These are phyloP conservation scores for Sarocladium kiliense DNA, from an alignment of 2,329 filamentous ascomycete species.

Conservation along the genomic window DNA sequence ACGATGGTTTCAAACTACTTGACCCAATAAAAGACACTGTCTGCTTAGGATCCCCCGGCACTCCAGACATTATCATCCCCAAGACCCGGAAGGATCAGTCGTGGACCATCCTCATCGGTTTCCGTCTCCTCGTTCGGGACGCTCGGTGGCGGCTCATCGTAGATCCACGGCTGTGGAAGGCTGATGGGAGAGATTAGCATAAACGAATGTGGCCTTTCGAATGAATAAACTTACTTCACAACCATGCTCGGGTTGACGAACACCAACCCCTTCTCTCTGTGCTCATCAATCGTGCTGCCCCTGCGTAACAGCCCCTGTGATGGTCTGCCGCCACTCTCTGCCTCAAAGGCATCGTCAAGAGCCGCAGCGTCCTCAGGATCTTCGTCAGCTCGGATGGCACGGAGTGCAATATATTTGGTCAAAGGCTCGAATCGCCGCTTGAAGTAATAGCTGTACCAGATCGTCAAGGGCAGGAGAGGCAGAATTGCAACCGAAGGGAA, in stretches of 20 bases:
- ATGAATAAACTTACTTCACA: conserved; percentile 50
- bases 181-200: conserved; percentile 28
- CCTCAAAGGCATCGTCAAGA: conserved; percentile 31
- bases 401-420: conserved; percentile 86
- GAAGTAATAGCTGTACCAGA: conserved; percentile 89
- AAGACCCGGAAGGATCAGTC: conserved; percentile 29
- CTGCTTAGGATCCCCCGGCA: background rate
- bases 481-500: conserved; percentile 66
- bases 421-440: conserved; percentile 77
- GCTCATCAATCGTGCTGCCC: conserved; percentile 66
- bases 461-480: conserved; percentile 71
- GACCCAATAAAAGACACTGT: no score
- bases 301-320: conserved; percentile 40
- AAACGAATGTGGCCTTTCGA: no score
- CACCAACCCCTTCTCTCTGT: conserved; percentile 60
- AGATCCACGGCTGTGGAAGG: conserved; percentile 67
- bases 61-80: conserved; percentile 35
- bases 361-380: conserved; percentile 26
- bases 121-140: conserved; percentile 20
- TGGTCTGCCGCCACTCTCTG: conserved; percentile 34
- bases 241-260: conserved; percentile 76
- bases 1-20: no score
- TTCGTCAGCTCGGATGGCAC: conserved; percentile 65
- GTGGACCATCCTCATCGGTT: conserved; percentile 20
- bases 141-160: conserved; percentile 46